These are phyloP conservation scores for Cronartium quercuum DNA, from an alignment of 1,284 basidiomycete species.

Conservation along the genomic window DNA sequence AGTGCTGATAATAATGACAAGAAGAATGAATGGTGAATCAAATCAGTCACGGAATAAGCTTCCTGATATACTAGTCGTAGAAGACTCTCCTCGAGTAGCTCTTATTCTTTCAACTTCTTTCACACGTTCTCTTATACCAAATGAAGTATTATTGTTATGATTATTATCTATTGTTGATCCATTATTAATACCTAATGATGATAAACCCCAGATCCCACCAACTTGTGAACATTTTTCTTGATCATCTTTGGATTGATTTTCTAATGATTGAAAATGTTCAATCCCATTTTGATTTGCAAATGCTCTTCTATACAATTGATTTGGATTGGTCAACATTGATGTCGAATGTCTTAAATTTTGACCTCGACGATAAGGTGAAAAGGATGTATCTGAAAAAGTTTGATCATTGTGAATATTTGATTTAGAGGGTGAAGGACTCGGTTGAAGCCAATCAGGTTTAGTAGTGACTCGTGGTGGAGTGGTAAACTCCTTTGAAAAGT, in stretches of 20 bases:
- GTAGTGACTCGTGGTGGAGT: not conserved
- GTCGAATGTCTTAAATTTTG: not conserved
- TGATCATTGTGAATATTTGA: not conserved
- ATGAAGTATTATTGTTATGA: not conserved
- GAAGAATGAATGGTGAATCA: not conserved
- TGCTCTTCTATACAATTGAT: not conserved
- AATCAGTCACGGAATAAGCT: not conserved
- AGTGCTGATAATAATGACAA: not conserved
- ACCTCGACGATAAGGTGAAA: not conserved
- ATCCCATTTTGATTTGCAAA: not conserved
- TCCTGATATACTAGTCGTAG: not conserved
- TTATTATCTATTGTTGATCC: too few species aligned
- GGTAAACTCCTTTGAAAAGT: not conserved
- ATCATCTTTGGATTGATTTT: not conserved
- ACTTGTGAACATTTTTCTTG: not conserved
- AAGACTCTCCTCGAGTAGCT: not conserved
- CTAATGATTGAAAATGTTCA: not conserved
- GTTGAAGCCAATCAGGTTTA: not conserved
- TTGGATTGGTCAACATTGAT: not conserved
- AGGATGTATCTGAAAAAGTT: not conserved
- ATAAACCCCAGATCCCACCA: constrained; percentile 16
- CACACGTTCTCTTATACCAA: constrained; percentile 23
- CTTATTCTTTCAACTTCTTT: constrained; percentile 14
- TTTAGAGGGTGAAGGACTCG: not conserved
- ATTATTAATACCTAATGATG: not conserved